These are phyloP conservation scores for Anisodus tanguticus DNA, from an alignment of 257 asterid species.

Conservation along the genomic window DNA sequence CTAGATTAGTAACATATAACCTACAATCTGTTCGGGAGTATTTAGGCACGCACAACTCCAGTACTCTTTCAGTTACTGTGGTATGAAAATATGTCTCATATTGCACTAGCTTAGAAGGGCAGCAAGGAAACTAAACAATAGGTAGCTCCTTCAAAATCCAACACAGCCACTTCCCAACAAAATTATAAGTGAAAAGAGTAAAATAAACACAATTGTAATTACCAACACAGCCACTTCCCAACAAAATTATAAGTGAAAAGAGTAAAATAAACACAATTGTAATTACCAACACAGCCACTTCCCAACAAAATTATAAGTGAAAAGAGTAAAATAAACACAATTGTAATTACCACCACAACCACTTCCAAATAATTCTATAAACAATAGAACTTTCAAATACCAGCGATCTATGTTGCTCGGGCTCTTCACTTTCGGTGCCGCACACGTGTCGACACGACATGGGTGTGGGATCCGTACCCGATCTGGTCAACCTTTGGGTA, in stretches of 20 bases:
- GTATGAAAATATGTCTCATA: constrained; percentile 46
- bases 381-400: not conserved
- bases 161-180: not conserved
- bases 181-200: not conserved
- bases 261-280: not conserved
- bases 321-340: not conserved
- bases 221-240: not conserved
- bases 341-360: not conserved
- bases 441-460: too few relatives aligned
- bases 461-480: too few relatives aligned
- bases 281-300: not conserved
- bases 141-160: not conserved
- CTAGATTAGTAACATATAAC: too few relatives aligned
- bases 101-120: constrained; percentile 4
- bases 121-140: not conserved
- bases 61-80: constrained; percentile 78
- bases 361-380: constrained; percentile 8
- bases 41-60: constrained; percentile 64
- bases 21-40: constrained; percentile 54
- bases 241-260: not conserved
- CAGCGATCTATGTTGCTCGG: too few relatives aligned
- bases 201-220: not conserved
- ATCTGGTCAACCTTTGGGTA: too few relatives aligned
- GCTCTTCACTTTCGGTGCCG: too few relatives aligned
- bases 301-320: not conserved